Percentiles rank a stretch among this genome's conserved stretches.
phyloP scores from a whole-genome alignment of 495 filamentous ascomycete genomes.

The Hypoxylon cercidicola region DNA sequence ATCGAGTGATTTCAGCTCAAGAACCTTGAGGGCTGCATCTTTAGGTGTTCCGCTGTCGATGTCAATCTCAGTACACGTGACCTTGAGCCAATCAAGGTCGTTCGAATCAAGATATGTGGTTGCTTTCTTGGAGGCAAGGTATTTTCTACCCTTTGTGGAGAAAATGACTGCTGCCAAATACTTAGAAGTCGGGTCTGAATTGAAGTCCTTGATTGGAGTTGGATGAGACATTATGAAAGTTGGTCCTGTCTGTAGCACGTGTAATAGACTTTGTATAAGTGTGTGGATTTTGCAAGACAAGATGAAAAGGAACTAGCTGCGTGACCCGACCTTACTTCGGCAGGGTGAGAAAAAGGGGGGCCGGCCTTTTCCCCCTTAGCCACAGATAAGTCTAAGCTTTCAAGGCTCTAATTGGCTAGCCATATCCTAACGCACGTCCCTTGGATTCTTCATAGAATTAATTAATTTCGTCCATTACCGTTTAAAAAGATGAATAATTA shows the following conservation, averaged over 20 bases:
- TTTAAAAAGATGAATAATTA: too few relatives aligned
- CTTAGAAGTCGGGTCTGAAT: background rate
- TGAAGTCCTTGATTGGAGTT: background rate
- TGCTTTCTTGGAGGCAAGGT: background rate
- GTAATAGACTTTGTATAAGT: background rate
- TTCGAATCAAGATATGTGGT: conserved; percentile 9
- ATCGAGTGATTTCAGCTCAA: conserved; percentile 1
- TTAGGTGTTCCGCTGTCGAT: conserved; percentile 8
- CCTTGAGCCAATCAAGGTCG: background rate
- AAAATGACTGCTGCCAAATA: background rate
- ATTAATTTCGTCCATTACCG: too few relatives aligned
- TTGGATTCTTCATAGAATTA: too few relatives aligned
- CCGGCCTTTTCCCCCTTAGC: too few relatives aligned
- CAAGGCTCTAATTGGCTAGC: too few relatives aligned
- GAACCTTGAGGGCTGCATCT: conserved; percentile 6
- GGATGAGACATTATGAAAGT: background rate
- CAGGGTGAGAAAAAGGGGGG: too few relatives aligned
- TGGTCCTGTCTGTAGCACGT: background rate
- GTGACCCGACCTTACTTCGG: too few relatives aligned
- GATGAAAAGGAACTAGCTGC: background rate
- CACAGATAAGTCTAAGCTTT: too few relatives aligned
- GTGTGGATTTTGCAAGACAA: background rate
- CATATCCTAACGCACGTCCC: too few relatives aligned
- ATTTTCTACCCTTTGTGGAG: background rate
- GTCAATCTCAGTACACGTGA: conserved; percentile 2